Evolutionary conservation across 495 filamentous ascomycete genomes (phyloP).

Genomic region (Aspergillus haitiensis): DNA sequence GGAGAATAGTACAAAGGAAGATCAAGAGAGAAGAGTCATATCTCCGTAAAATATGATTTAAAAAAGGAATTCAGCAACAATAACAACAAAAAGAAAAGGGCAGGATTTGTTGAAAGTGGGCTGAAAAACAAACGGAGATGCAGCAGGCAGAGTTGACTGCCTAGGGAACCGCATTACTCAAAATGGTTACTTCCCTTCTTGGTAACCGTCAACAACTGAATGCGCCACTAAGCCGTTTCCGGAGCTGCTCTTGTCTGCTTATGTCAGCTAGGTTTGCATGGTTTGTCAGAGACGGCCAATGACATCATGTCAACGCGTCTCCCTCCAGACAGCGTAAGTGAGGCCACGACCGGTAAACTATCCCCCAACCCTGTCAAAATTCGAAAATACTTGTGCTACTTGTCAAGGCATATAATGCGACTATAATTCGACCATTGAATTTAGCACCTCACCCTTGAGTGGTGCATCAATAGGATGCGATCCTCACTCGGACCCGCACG

Average conservation of each 20-base stretch:
- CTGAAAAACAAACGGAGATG: slow-evolving; percentile 25
- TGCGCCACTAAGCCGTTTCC: slow-evolving; percentile 21
- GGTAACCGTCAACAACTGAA: slow-evolving; percentile 28
- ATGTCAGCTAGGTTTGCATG: slow-evolving; percentile 26
- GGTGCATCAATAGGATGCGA: not conserved
- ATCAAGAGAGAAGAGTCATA: slow-evolving; percentile 4
- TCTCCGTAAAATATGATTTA: not conserved
- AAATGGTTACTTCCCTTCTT: slow-evolving; percentile 25
- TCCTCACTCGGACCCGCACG: slow-evolving; percentile 13
- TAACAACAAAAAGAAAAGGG: slow-evolving; percentile 7
- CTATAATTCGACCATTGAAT: not conserved
- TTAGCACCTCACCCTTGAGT: not conserved
- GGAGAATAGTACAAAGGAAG: slow-evolving; percentile 7
- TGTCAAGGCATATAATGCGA: slow-evolving; percentile 4
- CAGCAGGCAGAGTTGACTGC: slow-evolving; percentile 4
- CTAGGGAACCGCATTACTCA: slow-evolving; percentile 18
- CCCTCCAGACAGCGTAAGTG: slow-evolving; percentile 10
- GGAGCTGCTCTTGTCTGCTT: slow-evolving; percentile 20
- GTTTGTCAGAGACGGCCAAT: slow-evolving; percentile 19
- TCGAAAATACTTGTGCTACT: not conserved
- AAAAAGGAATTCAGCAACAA: slow-evolving; percentile 11
- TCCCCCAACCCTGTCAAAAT: not conserved
- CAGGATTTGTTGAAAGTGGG: slow-evolving; percentile 20
- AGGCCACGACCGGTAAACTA: not conserved
- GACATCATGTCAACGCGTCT: slow-evolving; percentile 38